Conservation (phyloP, 2,329 filamentous ascomycete species). For the Penicillium digitatum region DNA sequence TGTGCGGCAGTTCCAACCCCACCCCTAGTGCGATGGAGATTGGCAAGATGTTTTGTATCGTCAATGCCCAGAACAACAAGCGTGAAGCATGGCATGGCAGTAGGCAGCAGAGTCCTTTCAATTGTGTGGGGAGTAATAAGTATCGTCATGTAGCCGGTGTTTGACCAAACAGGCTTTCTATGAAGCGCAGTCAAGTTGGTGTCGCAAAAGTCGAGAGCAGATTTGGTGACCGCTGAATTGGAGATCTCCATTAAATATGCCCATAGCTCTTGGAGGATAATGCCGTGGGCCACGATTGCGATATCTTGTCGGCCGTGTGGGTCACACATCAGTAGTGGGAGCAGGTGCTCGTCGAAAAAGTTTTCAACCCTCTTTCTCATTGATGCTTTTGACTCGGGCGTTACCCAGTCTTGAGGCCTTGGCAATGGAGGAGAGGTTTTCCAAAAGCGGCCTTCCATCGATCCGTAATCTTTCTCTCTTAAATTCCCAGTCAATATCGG, state of each 20-base stretch:
- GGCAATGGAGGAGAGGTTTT: not conserved
- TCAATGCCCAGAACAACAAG: slow-evolving; percentile 60
- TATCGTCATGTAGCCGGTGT: slow-evolving; percentile 60
- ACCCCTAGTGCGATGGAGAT: slow-evolving; percentile 73
- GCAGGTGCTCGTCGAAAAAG: slow-evolving; percentile 64
- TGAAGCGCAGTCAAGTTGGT: slow-evolving; percentile 47
- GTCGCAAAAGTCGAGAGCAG: not conserved
- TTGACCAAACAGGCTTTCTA: slow-evolving; percentile 58
- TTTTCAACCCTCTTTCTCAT: slow-evolving; percentile 61
- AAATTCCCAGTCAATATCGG: slow-evolving; percentile 25
- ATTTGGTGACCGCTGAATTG: slow-evolving; percentile 42
- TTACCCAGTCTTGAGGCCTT: slow-evolving; percentile 13
- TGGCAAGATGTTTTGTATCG: slow-evolving; percentile 64
- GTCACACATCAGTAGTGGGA: slow-evolving; percentile 50
- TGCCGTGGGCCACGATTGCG: slow-evolving; percentile 76
- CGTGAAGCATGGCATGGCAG: not conserved
- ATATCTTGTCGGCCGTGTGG: slow-evolving; percentile 44
- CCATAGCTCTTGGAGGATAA: slow-evolving; percentile 70
- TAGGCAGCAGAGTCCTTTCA: not conserved
- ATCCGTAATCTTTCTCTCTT: slow-evolving; percentile 42
- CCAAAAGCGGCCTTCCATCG: slow-evolving; percentile 31
- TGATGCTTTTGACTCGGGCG: slow-evolving; percentile 59
- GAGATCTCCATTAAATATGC: slow-evolving; percentile 58
- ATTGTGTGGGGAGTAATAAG: slow-evolving; percentile 22
- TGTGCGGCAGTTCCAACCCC: slow-evolving; percentile 75